Evolutionary conservation across 2,329 filamentous ascomycete genomes (phyloP), one percentile per base, ranked within the genome.

Genomic region (Aureobasidium sp.): DNA sequence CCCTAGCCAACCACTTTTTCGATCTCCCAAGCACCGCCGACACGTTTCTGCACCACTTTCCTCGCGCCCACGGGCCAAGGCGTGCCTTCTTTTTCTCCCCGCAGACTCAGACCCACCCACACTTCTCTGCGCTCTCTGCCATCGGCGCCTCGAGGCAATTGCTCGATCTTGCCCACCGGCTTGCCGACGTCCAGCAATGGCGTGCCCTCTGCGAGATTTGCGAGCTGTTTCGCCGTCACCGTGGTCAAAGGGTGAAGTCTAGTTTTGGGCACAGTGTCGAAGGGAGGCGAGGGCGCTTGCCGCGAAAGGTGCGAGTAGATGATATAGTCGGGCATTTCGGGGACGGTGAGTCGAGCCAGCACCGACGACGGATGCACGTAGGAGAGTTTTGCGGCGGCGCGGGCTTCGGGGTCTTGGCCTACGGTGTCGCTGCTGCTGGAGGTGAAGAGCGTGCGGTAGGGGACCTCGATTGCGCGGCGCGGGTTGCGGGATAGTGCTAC

Each of bases 231-330:
- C 1, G 84, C 87, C 17, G 85, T 88, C 7, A 95, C 78, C 29
- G 92, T 84, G 2, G 91, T 93, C 21, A 99, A 80, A 3, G 93
- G 83, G 70, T 93, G 89, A 88, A 99, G 95, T 45, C 94, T 79
- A 31, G 90, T 91, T 74, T 88, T 90, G 19, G 86, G 80, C 47
- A 73, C 76, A 67, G 85, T 86, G 9, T 37, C 45, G 19, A 25
- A 60, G 4, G 43, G 43, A 21, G 49, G 47, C 15, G 49, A 23
- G 4, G 83, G 75, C 0, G 84, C 78, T 2, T 80, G 79, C 60
- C 85, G 85, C 70, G 96, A 92, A 3, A 99, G 83, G 69, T 93
- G 87, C 15, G 86, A 86, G 76, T 96, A 99, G 19, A 96, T 80
- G 61, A 97, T 81, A 70, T 93, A 97, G 62, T 89, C 83, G 0